Base-by-base conservation (phyloP, 768 basidiomycete genomes). In the Amanita phalloides region DNA sequence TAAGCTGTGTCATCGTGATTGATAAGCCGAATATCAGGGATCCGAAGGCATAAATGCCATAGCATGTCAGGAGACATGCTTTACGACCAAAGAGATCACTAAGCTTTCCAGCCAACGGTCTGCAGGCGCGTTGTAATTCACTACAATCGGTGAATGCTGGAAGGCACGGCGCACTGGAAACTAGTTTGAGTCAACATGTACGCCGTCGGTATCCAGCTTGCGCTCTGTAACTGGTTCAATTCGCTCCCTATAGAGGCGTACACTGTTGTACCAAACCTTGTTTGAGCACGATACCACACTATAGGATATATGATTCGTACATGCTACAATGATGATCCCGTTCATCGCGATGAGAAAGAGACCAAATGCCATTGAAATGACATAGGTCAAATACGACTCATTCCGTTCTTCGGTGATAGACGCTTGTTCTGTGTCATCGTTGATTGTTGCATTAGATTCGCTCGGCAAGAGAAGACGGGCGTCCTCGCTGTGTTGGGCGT, bases 51-150 rank as follows among this genome's bases (percentile, higher is more conserved):
- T 81, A 82, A 4, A 80, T 57, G 4, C 63, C 49, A 56, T 81
- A 80, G 0, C 79, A 74, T 51, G 79, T 75, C 0, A 84, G 60
- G 0, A 84, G 64, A 54, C 81, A 81, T 2, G 61, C 61, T 55
- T 82, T 82, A 1, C 81, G 70, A 2, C 82, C 82, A 52, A 81
- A 84, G 1, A 82, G 81, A 56, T 84, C 81, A 59, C 80, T 77
- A 33, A 77, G 63, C 63, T 84, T 82, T 4, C 82, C 81, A 53
- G 79, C 82, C 2, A 84, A 61, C 13, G 82, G 81, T 55, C 81
- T 82, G 46, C 11, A 48, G 48, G 14, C 20, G 33, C 1, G 20
- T 2, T 13, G 9, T 10, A 4, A 13, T 38, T 37, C 9, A 26
- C 3, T 1, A 33, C 1, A 4, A 6, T 14, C 33, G 21, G 14